Conservation (phyloP, 2,329 filamentous ascomycete genomes). For the Cladorrhinum sp. region DNA sequence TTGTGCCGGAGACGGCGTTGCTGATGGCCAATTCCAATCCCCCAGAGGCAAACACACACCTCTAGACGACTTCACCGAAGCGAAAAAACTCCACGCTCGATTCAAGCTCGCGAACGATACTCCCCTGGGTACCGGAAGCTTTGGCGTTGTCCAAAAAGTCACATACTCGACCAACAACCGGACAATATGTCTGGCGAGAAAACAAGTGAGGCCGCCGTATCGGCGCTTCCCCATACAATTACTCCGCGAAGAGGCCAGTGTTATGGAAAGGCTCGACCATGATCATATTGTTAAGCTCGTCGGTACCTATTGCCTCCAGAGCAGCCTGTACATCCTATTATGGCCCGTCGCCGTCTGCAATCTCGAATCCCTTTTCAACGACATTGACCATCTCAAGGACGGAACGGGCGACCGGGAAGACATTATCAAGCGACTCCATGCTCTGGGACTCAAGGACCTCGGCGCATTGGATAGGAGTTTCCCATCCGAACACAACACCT, state of each 20-base stretch:
- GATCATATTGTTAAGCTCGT: conserved; percentile 47
- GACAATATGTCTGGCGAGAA: conserved; percentile 43
- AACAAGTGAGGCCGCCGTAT: conserved; percentile 37
- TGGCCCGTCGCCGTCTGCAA: conserved; percentile 49
- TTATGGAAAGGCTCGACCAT: conserved; percentile 47
- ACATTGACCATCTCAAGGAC: conserved; percentile 41
- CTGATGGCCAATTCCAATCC: conserved; percentile 3
- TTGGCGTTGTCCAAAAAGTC: conserved; percentile 45
- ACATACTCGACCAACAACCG: conserved; percentile 33
- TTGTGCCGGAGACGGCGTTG: not conserved
- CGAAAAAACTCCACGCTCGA: conserved; percentile 30
- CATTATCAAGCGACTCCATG: conserved; percentile 37
- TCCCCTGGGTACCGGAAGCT: conserved; percentile 41
- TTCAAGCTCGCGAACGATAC: conserved; percentile 30
- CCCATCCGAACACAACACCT: conserved; percentile 18
- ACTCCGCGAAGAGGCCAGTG: conserved; percentile 44
- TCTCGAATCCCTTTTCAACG: conserved; percentile 40
- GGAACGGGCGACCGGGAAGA: conserved; percentile 40
- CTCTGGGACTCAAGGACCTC: conserved; percentile 38
- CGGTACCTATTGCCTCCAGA: conserved; percentile 43
- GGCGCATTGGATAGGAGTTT: conserved; percentile 33
- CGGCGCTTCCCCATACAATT: conserved; percentile 39
- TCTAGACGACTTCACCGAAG: conserved; percentile 27
- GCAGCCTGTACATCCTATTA: conserved; percentile 43
- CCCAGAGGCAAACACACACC: conserved; percentile 32